Percentiles rank a stretch among this genome's conserved stretches.
phyloP scores from a whole-genome alignment of 306 rosid species.

The Gastrolobium bilobum region DNA sequence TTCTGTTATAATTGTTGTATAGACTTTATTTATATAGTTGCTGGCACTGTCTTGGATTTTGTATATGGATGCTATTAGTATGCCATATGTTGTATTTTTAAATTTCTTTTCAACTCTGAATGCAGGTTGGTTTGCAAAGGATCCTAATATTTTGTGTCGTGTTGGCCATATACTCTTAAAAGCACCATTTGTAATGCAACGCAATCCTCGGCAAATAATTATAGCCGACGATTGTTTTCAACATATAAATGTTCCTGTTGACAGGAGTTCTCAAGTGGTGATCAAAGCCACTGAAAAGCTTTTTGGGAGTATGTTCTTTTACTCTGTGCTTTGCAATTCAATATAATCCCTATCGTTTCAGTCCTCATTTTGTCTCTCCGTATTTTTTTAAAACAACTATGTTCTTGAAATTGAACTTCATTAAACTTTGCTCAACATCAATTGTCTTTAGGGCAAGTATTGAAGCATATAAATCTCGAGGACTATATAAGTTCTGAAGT shows the following conservation, averaged over 20 bases:
- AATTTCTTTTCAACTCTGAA: slow-evolving; percentile 33
- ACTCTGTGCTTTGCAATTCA: slow-evolving; percentile 31
- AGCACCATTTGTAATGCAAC: slow-evolving; percentile 71
- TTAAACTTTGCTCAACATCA: slow-evolving; percentile 38
- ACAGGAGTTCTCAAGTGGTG: slow-evolving; percentile 84
- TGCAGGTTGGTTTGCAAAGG: slow-evolving; percentile 94
- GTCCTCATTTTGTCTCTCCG: background rate
- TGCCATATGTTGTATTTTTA: slow-evolving; percentile 19
- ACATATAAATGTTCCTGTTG: slow-evolving; percentile 73
- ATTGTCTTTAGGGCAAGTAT: slow-evolving; percentile 74
- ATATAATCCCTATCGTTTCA: slow-evolving; percentile 25
- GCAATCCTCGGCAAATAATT: slow-evolving; percentile 81
- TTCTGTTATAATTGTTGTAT: background rate
- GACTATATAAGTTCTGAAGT: slow-evolving; percentile 73
- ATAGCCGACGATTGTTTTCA: slow-evolving; percentile 95
- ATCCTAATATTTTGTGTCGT: slow-evolving; percentile 73
- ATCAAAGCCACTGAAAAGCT: slow-evolving; percentile 81
- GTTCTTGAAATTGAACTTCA: slow-evolving; percentile 21
- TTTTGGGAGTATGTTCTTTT: slow-evolving; percentile 86
- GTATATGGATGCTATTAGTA: background rate
- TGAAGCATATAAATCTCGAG: slow-evolving; percentile 86
- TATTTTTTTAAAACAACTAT: background rate
- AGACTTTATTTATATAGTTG: slow-evolving; percentile 4
- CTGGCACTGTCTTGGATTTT: slow-evolving; percentile 1
- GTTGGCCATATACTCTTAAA: slow-evolving; percentile 92